Evolutionary conservation across 2,329 filamentous ascomycete species (phyloP).

Genomic region (Nothophoma quercina): DNA sequence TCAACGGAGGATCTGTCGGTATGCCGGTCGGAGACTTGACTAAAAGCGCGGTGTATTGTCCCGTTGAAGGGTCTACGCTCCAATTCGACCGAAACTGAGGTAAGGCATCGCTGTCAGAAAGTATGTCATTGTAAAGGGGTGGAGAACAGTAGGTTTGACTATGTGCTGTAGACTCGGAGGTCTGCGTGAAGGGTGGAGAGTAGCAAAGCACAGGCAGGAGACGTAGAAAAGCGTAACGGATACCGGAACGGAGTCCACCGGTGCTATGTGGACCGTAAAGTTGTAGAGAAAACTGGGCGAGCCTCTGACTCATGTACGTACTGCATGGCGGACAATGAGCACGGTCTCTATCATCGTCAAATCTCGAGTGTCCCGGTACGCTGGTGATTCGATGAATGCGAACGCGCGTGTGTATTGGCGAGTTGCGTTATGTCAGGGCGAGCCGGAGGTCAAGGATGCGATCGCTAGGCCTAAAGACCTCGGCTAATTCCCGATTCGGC

Average conservation of each 20-base stretch:
- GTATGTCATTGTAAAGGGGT: conserved; percentile 23
- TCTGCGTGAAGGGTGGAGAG: conserved; percentile 9
- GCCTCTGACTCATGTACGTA: conserved; percentile 47
- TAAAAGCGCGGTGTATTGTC: conserved; percentile 73
- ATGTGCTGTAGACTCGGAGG: conserved; percentile 8
- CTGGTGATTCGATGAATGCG: conserved; percentile 1
- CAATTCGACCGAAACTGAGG: conserved; percentile 83
- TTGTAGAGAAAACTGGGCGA: conserved; percentile 14
- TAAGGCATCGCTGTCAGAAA: conserved; percentile 27
- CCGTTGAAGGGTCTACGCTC: conserved; percentile 81
- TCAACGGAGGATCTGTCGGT: conserved; percentile 84
- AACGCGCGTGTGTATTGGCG: conserved; percentile 1
- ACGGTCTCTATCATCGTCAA: conserved; percentile 54
- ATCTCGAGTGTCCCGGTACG: neutral
- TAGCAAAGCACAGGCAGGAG: conserved; percentile 20
- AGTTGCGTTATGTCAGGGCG: conserved; percentile 5
- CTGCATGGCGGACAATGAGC: conserved; percentile 60
- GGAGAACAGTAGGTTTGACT: conserved; percentile 17
- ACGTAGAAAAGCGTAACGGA: neutral
- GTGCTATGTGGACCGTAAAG: conserved; percentile 16
- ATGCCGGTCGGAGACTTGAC: conserved; percentile 82
- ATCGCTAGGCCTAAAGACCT: conserved; percentile 2
- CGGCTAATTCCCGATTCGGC: conserved; percentile 11
- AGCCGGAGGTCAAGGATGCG: neutral
- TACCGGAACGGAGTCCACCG: conserved; percentile 18